Conservation (phyloP, 768 basidiomycete genomes). For the Cantharellus cinnabarinus region DNA sequence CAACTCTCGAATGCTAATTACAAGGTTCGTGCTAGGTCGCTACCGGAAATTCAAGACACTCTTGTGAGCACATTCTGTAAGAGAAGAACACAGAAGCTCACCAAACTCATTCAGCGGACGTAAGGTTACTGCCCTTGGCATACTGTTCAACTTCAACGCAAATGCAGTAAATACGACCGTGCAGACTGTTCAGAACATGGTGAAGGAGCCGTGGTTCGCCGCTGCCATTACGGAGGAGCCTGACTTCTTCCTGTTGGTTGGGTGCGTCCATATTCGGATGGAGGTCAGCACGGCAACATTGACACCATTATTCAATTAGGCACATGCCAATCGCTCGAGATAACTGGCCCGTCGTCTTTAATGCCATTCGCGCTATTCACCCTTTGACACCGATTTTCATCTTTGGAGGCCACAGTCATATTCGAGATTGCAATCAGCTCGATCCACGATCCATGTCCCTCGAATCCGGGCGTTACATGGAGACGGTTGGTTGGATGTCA, state of each 20-base stretch:
- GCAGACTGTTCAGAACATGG: constrained; percentile 51
- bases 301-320: constrained; percentile 2
- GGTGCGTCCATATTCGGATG: constrained; percentile 21
- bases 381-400: constrained; percentile 61
- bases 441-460: constrained; percentile 62
- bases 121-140: constrained; percentile 58
- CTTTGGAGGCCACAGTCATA: constrained; percentile 67
- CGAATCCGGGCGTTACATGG: constrained; percentile 80
- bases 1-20: neutral
- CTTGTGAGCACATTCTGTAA: constrained; percentile 26
- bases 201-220: constrained; percentile 56
- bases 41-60: constrained; percentile 54
- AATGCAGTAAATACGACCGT: constrained; percentile 56
- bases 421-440: constrained; percentile 55
- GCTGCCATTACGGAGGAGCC: constrained; percentile 58
- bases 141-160: constrained; percentile 55
- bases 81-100: constrained; percentile 1
- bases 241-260: constrained; percentile 59
- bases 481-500: constrained; percentile 61
- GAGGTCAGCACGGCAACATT: neutral
- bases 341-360: constrained; percentile 52
- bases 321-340: constrained; percentile 68
- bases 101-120: constrained; percentile 27
- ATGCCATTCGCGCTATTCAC: constrained; percentile 54
- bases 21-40: constrained; percentile 23